These are phyloP conservation scores for Quercus aquifolioides DNA, from an alignment of 306 rosid species.

Conservation along the genomic window DNA sequence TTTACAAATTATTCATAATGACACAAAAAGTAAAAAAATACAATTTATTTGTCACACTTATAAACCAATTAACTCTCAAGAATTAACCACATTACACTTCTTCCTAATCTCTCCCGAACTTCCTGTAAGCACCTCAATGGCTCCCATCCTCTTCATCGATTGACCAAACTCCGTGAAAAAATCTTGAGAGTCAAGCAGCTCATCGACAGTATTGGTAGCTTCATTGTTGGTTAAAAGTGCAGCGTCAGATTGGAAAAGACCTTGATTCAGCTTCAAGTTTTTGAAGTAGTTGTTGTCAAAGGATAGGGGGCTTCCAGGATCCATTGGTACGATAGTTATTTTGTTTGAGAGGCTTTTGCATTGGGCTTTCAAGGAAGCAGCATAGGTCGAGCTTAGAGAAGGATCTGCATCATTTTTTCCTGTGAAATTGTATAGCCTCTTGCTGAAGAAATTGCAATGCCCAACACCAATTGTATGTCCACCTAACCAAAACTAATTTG, in stretches of 20 bases:
- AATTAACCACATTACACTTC: constrained; percentile 53
- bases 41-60: neutral
- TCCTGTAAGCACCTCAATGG: constrained; percentile 37
- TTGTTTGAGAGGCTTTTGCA: constrained; percentile 27
- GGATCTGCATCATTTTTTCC: constrained; percentile 64
- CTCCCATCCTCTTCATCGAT: constrained; percentile 65
- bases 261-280: constrained; percentile 32
- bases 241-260: constrained; percentile 61
- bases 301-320: constrained; percentile 25
- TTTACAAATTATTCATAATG: neutral
- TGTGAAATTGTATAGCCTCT: constrained; percentile 53
- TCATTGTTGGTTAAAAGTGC: constrained; percentile 34
- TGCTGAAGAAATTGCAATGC: constrained; percentile 8
- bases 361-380: constrained; percentile 18
- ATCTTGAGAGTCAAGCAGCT: constrained; percentile 12
- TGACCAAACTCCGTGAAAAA: constrained; percentile 42
- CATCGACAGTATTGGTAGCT: constrained; percentile 2
- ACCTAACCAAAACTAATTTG: neutral
- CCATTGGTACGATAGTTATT: constrained; percentile 35
- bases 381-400: constrained; percentile 36
- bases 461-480: constrained; percentile 44
- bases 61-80: neutral
- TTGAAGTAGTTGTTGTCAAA: constrained; percentile 47
- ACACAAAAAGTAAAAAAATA: neutral
- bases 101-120: constrained; percentile 50